Percentiles rank a stretch among this genome's conserved stretches.
phyloP scores from a whole-genome alignment of 352 stramenopile genomes.

The Phytophthora agathidicida region DNA sequence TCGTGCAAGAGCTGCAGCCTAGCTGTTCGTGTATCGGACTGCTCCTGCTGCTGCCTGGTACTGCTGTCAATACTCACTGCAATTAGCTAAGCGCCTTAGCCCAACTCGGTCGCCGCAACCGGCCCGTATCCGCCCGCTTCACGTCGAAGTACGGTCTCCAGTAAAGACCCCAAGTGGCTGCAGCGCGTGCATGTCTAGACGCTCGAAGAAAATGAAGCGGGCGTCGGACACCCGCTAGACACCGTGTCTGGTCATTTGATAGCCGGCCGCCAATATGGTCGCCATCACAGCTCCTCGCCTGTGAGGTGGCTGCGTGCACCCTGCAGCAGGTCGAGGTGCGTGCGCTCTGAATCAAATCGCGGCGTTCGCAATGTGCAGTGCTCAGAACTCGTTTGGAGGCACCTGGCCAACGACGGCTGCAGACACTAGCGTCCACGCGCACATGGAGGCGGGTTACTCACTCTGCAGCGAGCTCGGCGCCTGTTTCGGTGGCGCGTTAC shows the following conservation, averaged over 20 bases:
- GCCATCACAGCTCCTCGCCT: slow-evolving; percentile 9
- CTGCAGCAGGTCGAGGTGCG: slow-evolving; percentile 3
- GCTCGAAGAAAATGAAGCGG: slow-evolving; percentile 6
- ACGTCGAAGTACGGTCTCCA: slow-evolving; percentile 19
- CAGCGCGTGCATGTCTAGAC: slow-evolving; percentile 10
- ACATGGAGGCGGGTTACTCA: slow-evolving; percentile 7
- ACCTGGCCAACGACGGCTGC: slow-evolving; percentile 10
- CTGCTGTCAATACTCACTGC: slow-evolving; percentile 1
- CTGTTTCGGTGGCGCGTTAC: slow-evolving; percentile 21
- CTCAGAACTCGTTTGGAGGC: slow-evolving; percentile 8
- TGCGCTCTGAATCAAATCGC: not conserved
- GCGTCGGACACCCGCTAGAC: too few species aligned
- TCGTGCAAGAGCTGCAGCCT: too few species aligned
- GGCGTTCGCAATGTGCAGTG: slow-evolving; percentile 12
- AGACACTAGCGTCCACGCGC: slow-evolving; percentile 18
- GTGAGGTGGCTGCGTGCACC: not conserved
- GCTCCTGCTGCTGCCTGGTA: not conserved
- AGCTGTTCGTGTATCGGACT: not conserved
- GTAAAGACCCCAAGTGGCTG: not conserved
- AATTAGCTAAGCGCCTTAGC: too few species aligned
- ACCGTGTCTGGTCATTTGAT: slow-evolving; percentile 6
- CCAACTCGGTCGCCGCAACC: slow-evolving; percentile 5
- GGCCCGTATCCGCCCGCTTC: slow-evolving; percentile 19
- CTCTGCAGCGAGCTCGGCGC: slow-evolving; percentile 7
- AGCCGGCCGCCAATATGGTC: slow-evolving; percentile 9